These are phyloP conservation scores for Mortierella sp. DNA, from an alignment of 371 early-diverging fungal genomes.

Conservation along the genomic window DNA sequence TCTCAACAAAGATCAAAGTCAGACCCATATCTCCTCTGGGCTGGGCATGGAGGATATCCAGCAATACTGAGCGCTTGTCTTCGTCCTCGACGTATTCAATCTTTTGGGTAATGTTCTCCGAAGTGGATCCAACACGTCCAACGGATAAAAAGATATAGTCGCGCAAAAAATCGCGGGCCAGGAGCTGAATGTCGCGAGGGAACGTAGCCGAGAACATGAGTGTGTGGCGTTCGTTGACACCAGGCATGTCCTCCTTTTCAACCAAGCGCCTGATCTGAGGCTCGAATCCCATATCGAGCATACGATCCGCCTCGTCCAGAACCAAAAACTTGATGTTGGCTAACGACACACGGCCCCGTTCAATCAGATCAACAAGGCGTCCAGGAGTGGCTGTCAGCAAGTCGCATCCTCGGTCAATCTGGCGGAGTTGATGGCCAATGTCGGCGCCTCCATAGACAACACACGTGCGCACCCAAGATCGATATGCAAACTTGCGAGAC, in stretches of 20 bases:
- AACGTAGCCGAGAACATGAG: constrained; percentile 99
- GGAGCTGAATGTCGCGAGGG: constrained; percentile 92
- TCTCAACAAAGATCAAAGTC: constrained; percentile 98
- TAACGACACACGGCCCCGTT: constrained; percentile 89
- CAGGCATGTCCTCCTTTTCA: constrained; percentile 92
- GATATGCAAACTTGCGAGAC: constrained; percentile 88
- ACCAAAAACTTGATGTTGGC: constrained; percentile 88
- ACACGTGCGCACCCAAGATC: constrained; percentile 91
- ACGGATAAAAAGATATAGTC: constrained; percentile 95
- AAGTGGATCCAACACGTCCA: constrained; percentile 96
- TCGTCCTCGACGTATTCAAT: constrained; percentile 87
- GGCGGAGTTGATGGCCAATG: constrained; percentile 89
- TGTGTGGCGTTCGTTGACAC: constrained; percentile 86
- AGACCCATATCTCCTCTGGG: constrained; percentile 70
- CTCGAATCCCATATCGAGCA: constrained; percentile 99
- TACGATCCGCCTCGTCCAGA: constrained; percentile 99
- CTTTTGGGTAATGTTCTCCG: constrained; percentile 96
- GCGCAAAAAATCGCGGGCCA: constrained; percentile 96
- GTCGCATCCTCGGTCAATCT: constrained; percentile 94
- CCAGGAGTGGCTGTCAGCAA: constrained; percentile 98
- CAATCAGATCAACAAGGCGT: constrained; percentile 95
- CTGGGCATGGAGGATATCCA: constrained; percentile 84
- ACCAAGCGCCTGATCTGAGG: constrained; percentile 98
- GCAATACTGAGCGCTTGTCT: constrained; percentile 86
- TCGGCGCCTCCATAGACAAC: constrained; percentile 99